Evolutionary conservation across 108 stramenopile genomes (phyloP).

Genomic region (Nitzschia sp.): DNA sequence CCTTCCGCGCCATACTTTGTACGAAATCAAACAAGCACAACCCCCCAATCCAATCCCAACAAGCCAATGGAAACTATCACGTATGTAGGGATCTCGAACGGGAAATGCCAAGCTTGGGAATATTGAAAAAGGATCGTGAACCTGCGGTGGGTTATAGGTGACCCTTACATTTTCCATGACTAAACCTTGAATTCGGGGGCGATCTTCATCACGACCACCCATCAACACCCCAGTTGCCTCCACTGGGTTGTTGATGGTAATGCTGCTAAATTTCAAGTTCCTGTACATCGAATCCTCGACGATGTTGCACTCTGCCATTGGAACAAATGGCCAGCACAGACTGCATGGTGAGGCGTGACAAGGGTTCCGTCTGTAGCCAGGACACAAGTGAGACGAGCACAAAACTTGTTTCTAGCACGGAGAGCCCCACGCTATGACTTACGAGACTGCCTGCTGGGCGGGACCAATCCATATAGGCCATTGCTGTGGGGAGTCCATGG

Average conservation of each 20-base stretch:
- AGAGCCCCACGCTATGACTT: background rate
- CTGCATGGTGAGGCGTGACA: constrained; percentile 44
- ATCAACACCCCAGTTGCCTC: constrained; percentile 33
- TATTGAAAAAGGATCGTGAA: background rate
- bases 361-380: constrained; percentile 12
- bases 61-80: background rate
- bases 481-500: constrained; percentile 45
- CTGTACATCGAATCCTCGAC: constrained; percentile 11
- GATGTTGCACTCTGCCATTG: constrained; percentile 25
- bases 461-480: constrained; percentile 70
- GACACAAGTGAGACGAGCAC: too few species aligned
- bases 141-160: background rate
- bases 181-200: constrained; percentile 16
- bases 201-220: constrained; percentile 27
- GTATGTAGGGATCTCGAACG: background rate
- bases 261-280: constrained; percentile 34
- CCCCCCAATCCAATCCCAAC: background rate
- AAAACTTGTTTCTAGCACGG: too few species aligned
- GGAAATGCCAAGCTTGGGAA: background rate
- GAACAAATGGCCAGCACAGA: constrained; percentile 43
- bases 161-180: constrained; percentile 6
- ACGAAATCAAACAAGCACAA: background rate
- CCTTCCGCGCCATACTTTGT: background rate
- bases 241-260: constrained; percentile 29
- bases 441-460: constrained; percentile 43